Evolutionary conservation across 768 basidiomycete genomes (phyloP).

Genomic region (Phaeotremella skinneri): DNA sequence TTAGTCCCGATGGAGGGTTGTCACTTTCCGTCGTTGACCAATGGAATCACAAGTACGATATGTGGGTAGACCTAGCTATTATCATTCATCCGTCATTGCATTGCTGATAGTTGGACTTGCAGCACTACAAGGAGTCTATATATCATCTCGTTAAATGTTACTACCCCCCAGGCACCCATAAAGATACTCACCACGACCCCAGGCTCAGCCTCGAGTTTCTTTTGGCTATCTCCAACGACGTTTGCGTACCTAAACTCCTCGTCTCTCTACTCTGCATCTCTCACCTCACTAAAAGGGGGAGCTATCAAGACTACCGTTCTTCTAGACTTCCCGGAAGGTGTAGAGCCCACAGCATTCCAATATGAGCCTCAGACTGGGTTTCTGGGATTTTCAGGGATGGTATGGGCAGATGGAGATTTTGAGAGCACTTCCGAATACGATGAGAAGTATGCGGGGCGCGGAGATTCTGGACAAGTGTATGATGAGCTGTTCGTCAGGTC

Average conservation of each 20-base stretch:
- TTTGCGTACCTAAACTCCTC: slow-evolving; percentile 31
- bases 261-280: slow-evolving; percentile 16
- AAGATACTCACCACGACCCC: slow-evolving; percentile 24
- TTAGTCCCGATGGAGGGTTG: slow-evolving; percentile 20
- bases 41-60: slow-evolving; percentile 27
- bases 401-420: slow-evolving; percentile 73
- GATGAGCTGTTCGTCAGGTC: slow-evolving; percentile 39
- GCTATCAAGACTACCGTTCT: slow-evolving; percentile 10
- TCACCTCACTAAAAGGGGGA: neutral
- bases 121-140: slow-evolving; percentile 36
- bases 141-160: slow-evolving; percentile 30
- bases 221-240: slow-evolving; percentile 28
- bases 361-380: slow-evolving; percentile 52
- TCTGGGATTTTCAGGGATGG: slow-evolving; percentile 81
- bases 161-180: slow-evolving; percentile 2
- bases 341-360: slow-evolving; percentile 23
- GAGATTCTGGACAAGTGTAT: slow-evolving; percentile 34
- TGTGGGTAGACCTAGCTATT: slow-evolving; percentile 15
- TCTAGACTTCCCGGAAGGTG: slow-evolving; percentile 33
- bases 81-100: neutral
- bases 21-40: slow-evolving; percentile 34
- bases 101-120: too few species aligned
- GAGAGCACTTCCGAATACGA: slow-evolving; percentile 68
- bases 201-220: slow-evolving; percentile 13
- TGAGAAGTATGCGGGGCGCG: slow-evolving; percentile 20